Conservation (phyloP, 768 basidiomycete species). For the Hericium rajendrae region DNA sequence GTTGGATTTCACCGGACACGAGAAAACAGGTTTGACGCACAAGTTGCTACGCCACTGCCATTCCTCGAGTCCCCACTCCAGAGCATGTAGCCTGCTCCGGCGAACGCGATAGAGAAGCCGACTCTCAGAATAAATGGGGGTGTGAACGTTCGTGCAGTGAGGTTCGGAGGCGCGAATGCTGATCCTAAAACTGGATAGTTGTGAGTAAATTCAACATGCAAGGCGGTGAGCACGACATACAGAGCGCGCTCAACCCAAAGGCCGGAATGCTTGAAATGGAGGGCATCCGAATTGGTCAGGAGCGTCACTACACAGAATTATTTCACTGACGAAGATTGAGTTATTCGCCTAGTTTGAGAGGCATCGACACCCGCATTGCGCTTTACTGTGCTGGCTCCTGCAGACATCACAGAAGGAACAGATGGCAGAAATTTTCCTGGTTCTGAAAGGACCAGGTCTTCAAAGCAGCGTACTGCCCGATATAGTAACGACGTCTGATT, state of each 20-base stretch:
- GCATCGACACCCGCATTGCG: not conserved
- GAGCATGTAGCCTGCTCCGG: slow-evolving; percentile 35
- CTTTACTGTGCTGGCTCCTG: not conserved
- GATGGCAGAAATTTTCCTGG: no score
- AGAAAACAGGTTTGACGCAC: slow-evolving; percentile 12
- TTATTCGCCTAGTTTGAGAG: slow-evolving; percentile 3
- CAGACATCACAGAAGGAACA: not conserved
- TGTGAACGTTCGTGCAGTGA: slow-evolving; percentile 21
- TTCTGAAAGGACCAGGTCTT: no score
- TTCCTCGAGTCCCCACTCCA: slow-evolving; percentile 30
- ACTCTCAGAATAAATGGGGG: slow-evolving; percentile 34
- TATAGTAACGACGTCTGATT: no score
- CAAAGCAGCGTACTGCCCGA: no score
- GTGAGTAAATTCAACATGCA: not conserved
- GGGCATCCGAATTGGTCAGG: not conserved
- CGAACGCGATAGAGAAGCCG: slow-evolving; percentile 35
- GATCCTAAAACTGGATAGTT: slow-evolving; percentile 26
- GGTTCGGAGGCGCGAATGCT: slow-evolving; percentile 25
- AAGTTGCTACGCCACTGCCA: slow-evolving; percentile 35
- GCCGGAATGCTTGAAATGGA: slow-evolving; percentile 14
- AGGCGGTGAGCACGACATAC: slow-evolving; percentile 16
- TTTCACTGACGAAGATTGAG: slow-evolving; percentile 14
- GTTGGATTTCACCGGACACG: not conserved
- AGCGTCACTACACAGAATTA: not conserved
- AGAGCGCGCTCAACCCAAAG: slow-evolving; percentile 25